These are phyloP conservation scores for Raffaelea arxii DNA, from an alignment of 2,329 filamentous ascomycete species.

Conservation along the genomic window DNA sequence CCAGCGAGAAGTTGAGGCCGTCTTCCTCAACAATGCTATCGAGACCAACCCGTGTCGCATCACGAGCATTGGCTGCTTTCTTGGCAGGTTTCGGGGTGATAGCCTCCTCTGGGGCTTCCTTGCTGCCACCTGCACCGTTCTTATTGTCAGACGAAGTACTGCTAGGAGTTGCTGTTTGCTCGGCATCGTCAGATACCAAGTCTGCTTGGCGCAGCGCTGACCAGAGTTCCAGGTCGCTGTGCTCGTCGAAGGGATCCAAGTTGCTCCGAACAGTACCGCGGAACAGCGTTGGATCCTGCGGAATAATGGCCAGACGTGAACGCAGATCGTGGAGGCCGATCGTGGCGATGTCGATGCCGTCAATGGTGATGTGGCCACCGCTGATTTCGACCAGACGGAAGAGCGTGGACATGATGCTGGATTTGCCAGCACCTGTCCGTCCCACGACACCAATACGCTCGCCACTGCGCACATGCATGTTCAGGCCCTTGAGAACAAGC, in stretches of 20 bases:
- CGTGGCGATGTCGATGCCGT: slow-evolving; percentile 60
- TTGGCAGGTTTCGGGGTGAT: not conserved
- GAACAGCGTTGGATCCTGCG: slow-evolving; percentile 78
- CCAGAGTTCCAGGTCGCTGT: slow-evolving; percentile 71
- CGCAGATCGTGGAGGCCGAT: slow-evolving; percentile 68
- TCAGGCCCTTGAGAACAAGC: slow-evolving; percentile 60
- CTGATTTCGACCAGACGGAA: slow-evolving; percentile 66
- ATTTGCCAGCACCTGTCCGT: slow-evolving; percentile 74
- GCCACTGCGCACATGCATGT: slow-evolving; percentile 63
- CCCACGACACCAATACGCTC: slow-evolving; percentile 77
- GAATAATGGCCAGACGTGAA: slow-evolving; percentile 70
- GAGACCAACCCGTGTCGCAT: slow-evolving; percentile 60
- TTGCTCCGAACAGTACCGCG: slow-evolving; percentile 70
- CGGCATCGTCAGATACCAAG: slow-evolving; percentile 41
- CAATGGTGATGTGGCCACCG: slow-evolving; percentile 52
- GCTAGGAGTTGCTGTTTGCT: slow-evolving; percentile 9
- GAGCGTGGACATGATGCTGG: slow-evolving; percentile 71
- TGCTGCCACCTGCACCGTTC: not conserved
- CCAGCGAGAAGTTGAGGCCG: slow-evolving; percentile 90
- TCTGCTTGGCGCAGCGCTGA: slow-evolving; percentile 67
- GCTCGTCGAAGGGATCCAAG: slow-evolving; percentile 71
- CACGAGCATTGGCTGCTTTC: slow-evolving; percentile 6
- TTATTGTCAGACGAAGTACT: no score
- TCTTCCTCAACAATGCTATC: slow-evolving; percentile 86
- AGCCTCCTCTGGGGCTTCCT: not conserved